Evolutionary conservation across 805 yeast species (phyloP).

Genomic region (Wickerhamomyces bisporus): DNA sequence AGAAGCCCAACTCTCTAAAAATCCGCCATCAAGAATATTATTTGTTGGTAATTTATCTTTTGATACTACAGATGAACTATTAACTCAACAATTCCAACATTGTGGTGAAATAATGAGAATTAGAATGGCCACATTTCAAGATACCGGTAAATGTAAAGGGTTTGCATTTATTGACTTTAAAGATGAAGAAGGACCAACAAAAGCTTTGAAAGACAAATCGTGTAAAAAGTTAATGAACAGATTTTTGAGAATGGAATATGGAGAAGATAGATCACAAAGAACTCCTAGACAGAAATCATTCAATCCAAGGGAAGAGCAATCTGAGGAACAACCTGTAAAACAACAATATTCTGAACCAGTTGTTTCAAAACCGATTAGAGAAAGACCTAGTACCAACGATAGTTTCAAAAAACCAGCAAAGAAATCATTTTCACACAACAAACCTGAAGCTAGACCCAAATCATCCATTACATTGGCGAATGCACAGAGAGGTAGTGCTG

Average conservation of each 20-base stretch:
- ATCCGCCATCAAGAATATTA: constrained; percentile 83
- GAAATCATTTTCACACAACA: constrained; percentile 3
- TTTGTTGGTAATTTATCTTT: constrained; percentile 93
- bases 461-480: constrained; percentile 84
- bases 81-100: constrained; percentile 79
- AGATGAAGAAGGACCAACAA: constrained; percentile 75
- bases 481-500: constrained; percentile 86
- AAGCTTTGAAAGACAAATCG: constrained; percentile 69
- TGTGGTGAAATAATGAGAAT: constrained; percentile 83
- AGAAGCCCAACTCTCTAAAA: constrained; percentile 49
- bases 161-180: constrained; percentile 88
- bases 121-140: constrained; percentile 98
- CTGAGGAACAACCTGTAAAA: no score
- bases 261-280: constrained; percentile 89
- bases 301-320: constrained; percentile 19
- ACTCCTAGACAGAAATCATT: constrained; percentile 24
- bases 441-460: constrained; percentile 27
- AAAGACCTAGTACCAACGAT: constrained; percentile 12
- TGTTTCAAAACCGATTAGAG: constrained; percentile 22
- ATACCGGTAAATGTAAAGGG: constrained; percentile 93
- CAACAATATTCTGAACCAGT: constrained; percentile 5
- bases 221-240: constrained; percentile 67
- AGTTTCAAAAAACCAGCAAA: constrained; percentile 8
- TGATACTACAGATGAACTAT: constrained; percentile 77
- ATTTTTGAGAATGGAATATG: constrained; percentile 80